Evolutionary conservation across 2,329 filamentous ascomycete species (phyloP), one percentile per base, ranked within the genome.

Genomic region (Hymenoscyphus fructigenus): DNA sequence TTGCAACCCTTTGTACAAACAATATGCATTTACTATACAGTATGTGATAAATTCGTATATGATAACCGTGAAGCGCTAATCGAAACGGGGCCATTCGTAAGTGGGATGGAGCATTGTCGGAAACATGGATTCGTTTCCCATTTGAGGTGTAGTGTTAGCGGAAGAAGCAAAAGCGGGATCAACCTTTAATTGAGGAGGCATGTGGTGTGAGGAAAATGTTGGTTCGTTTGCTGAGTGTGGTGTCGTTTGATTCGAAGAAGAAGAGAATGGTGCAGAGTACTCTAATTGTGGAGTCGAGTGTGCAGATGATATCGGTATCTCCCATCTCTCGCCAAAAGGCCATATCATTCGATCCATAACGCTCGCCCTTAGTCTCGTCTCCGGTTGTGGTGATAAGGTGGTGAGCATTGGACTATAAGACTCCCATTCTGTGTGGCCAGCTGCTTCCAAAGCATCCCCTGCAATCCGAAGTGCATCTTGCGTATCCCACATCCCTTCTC

Each of bases 401-500:
- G 60, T 38, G 9, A 61, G 12, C n/a, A 65, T 41, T 26, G 64
- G 58, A n/a, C 58, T 61, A 28, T 55, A 29, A 0, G 59, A 55
- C 53, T 59, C 38, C 57, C 59, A 56, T 15, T 60, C 41, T 29
- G 62, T 59, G 20, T 66, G 56, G 41, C 63, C 64, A 28, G 62
- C 60, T 28, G 62, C 61, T 32, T 56, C 61, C 15, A 66, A 32
- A 12, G 63, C 65, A 17, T 64, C 59, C 10, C 58, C 67, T 17
- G 68, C 70, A 4, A 71, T 67, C 14, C 62, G 61, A 28, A 68
- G 60, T 14, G 69, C 70, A 57, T 71, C 66, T 10, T 68, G 64
- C 2, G 69, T 67, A 62, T 74, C 70, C 72, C 73, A 75, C 65
- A 71, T 69, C 3, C 73, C 73, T 67, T 75, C 73, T 53, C 70